Base-by-base conservation (phyloP, 176 grass and related monocot genomes). In the Poa annua region DNA sequence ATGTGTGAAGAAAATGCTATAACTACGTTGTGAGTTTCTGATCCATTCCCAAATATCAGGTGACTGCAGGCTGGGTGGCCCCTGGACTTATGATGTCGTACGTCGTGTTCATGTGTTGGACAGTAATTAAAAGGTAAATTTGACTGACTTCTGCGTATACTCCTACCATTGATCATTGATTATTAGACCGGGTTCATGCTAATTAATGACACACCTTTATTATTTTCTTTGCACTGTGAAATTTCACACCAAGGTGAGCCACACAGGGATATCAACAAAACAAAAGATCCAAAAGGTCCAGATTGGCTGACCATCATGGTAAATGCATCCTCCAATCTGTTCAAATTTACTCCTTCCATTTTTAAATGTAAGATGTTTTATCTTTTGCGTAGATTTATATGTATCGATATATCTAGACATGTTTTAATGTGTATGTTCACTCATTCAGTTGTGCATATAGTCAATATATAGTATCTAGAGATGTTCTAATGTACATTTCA, bases 201-300 rank as follows among this genome's bases (percentile, higher is more conserved):
- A 60, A 60, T 1, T 60, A 25, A 12, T 60, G 10, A 10, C 3
- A 49, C 92, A 92, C 55, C 8, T 22, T 57, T 22, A 54, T 57
- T 22, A 0, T 57, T n/a, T 11, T 24, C 55, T 22, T 57, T 11
- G n/a, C 2, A 22, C 9, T 57, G n/a, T 24, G 55, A 21, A 22
- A 24, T 57, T 57, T 21, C 9, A 1, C n/a, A 57, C 55, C 55
- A 24, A 57, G 24, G 55, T 57, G 55, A 57, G 55, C 55, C 55
- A 57, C n/a, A 57, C 3, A 4, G 8, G 53, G 8, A 56, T 0
- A 8, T n/a, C 6, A 21, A 1, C 19, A 56, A 56, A 3, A 7
- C 20, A 20, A 21, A 57, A 24, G 7, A 57, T 24, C 20, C 2
- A 57, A 57, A 57, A 11, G n/a, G 55, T 24, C 0, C 19, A 57